Conservation (phyloP, 2,329 filamentous ascomycete genomes). For the Ophiostoma pallidulum region DNA sequence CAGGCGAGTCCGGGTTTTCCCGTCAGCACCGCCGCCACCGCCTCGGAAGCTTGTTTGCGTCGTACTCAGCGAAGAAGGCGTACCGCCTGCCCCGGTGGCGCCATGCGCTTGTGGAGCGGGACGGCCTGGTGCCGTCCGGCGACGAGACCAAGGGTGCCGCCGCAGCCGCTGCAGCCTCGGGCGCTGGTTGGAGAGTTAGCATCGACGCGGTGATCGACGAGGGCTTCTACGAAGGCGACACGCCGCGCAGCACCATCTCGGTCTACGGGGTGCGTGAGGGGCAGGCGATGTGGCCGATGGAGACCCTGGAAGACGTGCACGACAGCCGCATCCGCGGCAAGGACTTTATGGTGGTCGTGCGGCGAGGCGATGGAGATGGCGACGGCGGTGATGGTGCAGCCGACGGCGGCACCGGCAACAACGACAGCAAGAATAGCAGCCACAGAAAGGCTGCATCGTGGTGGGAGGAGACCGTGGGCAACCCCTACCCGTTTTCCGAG, state of each 20-base stretch:
- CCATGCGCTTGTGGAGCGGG: conserved; percentile 12
- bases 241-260: conserved; percentile 36
- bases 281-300: conserved; percentile 23
- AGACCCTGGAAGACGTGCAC: conserved; percentile 16
- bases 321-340: conserved; percentile 11
- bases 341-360: conserved; percentile 17
- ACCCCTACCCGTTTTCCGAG: conserved; percentile 10
- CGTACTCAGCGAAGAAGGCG: conserved; percentile 12
- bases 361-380: conserved; percentile 5
- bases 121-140: conserved; percentile 2
- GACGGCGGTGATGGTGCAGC: background rate
- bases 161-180: too few relatives aligned
- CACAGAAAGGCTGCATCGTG: too few relatives aligned
- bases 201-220: conserved; percentile 12
- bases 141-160: background rate
- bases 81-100: conserved; percentile 16
- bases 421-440: background rate
- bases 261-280: conserved; percentile 54
- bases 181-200: conserved; percentile 7
- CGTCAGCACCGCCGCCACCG: background rate
- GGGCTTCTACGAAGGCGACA: conserved; percentile 11
- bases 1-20: background rate
- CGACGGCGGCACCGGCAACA: background rate
- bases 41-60: conserved; percentile 10
- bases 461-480: conserved; percentile 1